Base-by-base conservation (phyloP, 2,329 filamentous ascomycete genomes). In the Botrytis sinoallii region DNA sequence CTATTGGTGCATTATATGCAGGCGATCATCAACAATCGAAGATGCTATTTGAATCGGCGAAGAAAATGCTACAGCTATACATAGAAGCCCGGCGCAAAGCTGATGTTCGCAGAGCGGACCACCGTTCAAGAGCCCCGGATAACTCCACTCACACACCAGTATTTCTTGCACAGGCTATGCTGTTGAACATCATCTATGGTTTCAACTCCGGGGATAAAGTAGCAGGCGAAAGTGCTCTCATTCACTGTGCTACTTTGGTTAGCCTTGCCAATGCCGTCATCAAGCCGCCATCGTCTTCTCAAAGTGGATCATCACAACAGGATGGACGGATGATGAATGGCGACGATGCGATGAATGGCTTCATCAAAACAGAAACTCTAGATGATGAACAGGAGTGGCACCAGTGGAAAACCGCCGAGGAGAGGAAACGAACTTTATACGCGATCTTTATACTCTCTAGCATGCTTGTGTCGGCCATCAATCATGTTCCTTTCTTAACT, bases 111-210 rank as follows among this genome's bases (percentile, higher is more conserved):
- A 89, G 88, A 80, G 87, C 87, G 66, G 88, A 89, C 79, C 85
- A 88, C 76, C 86, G 88, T 61, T 84, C 86, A 20, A 85, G 83
- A 74, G 81, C 83, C 29, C 83, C 85, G 72, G 91, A 93, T 74
- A 87, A 87, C 68, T 86, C 89, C 25, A 88, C 90, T 57, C 90
- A 93, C 77, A 95, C 95, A 3, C 95, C 95, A 0, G 87, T 98
- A 59, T 98, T 95, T 95, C 87, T 99, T 40, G 94, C 98, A 25
- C 96, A 98, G 83, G 94, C 95, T 0, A 98, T 98, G 95, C 86
- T 98, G 14, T 87, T 99, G 69, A 98, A 97, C 81, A 93, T 98
- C 55, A 93, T 98, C 25, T 98, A 97, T 81, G 95, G 95, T 22
- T 93, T 98, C 82, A 97, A 97, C 77, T 97, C 94, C 81, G 94